phyloP scores from a whole-genome alignment of 2,329 filamentous ascomycete species.

The Acrocalymma vagum region DNA sequence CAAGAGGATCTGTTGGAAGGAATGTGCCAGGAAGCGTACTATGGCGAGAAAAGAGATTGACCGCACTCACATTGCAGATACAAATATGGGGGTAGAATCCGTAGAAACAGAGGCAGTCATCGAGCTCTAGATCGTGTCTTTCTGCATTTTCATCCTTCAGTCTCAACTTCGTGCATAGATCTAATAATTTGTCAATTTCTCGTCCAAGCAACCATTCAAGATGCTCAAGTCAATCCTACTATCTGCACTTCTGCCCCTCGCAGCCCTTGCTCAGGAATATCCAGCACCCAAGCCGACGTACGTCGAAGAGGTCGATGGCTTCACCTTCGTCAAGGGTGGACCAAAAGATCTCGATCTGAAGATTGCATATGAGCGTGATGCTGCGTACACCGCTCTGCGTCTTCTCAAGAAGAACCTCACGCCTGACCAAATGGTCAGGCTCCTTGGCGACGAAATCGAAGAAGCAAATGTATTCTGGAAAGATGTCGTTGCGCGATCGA shows the following conservation, averaged over 20 bases:
- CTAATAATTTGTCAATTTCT: too few relatives aligned
- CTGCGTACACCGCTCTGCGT: constrained; percentile 6
- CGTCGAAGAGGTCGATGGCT: constrained; percentile 5
- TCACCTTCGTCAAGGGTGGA: constrained; percentile 9
- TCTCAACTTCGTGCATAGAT: too few relatives aligned
- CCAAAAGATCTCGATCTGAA: constrained; percentile 3
- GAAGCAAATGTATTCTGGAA: constrained; percentile 11
- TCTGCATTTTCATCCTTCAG: too few relatives aligned
- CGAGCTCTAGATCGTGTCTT: too few relatives aligned
- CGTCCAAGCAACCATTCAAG: too few relatives aligned
- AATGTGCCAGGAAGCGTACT: too few relatives aligned
- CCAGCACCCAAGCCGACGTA: not conserved
- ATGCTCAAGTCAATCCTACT: too few relatives aligned
- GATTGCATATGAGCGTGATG: constrained; percentile 5
- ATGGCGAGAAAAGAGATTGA: too few relatives aligned
- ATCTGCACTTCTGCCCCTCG: not conserved
- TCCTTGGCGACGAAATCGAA: constrained; percentile 4
- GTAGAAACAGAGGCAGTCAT: too few relatives aligned
- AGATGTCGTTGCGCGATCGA: constrained; percentile 1
- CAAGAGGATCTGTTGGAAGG: too few relatives aligned
- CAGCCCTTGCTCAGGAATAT: not conserved
- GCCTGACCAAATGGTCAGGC: constrained; percentile 2
- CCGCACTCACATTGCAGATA: too few relatives aligned
- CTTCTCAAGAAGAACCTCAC: constrained; percentile 7
- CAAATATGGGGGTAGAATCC: too few relatives aligned